These are phyloP conservation scores for Podospora conica DNA, from an alignment of 495 filamentous ascomycete genomes.

Conservation along the genomic window DNA sequence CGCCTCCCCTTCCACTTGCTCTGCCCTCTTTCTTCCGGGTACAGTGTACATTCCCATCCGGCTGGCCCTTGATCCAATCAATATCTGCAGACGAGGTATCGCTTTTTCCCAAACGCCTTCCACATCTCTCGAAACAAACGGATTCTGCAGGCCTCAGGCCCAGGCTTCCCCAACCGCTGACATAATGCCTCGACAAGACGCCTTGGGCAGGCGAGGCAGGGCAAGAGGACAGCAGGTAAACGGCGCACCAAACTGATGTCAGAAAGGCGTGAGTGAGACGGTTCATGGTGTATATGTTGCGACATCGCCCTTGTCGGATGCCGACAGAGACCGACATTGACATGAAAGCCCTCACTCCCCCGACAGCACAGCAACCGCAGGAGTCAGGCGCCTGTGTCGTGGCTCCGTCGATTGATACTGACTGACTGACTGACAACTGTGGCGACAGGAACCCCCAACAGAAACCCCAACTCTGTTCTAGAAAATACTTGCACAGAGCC, in stretches of 20 bases:
- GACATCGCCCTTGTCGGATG: not conserved
- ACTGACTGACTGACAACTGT: not conserved
- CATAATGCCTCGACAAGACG: slow-evolving; percentile 7
- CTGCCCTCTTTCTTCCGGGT: not conserved
- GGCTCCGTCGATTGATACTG: not conserved
- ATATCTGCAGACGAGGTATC: not conserved
- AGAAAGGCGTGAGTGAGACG: not conserved
- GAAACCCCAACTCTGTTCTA: not conserved
- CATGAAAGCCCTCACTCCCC: not conserved
- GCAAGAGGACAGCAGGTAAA: slow-evolving; percentile 5
- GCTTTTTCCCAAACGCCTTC: not conserved
- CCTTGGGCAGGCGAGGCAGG: not conserved
- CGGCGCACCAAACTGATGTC: not conserved
- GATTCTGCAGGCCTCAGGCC: not conserved
- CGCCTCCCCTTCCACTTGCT: not conserved
- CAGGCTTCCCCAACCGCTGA: slow-evolving; percentile 10
- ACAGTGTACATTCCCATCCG: not conserved
- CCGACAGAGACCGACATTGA: not conserved
- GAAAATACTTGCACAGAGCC: not conserved
- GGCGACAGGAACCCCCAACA: not conserved
- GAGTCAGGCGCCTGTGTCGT: not conserved
- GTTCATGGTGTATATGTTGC: not conserved
- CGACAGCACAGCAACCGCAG: not conserved
- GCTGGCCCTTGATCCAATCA: not conserved
- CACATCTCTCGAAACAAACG: not conserved